Percentiles rank a stretch among this genome's conserved stretches.
Evolutionary conservation across 2,329 filamentous ascomycete genomes (phyloP).

Genomic region (Alternaria gaisen): DNA sequence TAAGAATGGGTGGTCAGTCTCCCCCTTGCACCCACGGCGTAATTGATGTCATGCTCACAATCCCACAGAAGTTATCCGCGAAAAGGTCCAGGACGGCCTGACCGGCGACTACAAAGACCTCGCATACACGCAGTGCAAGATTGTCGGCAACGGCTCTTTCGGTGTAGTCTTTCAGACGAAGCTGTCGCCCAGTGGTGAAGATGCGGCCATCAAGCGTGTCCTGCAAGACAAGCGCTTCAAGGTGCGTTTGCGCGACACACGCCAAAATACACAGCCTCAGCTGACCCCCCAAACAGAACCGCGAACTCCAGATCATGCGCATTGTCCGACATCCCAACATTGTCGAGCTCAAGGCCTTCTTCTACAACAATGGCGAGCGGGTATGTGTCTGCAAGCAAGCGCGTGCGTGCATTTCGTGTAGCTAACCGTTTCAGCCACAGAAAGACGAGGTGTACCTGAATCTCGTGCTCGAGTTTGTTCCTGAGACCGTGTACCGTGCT

Average conservation of each 20-base stretch:
- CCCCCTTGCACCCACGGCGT: conserved; percentile 1
- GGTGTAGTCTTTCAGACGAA: conserved; percentile 99
- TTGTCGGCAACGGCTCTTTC: conserved; percentile 98
- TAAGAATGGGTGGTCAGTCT: conserved; percentile 96
- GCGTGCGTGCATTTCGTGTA: conserved; percentile 26
- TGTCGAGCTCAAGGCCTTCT: conserved; percentile 98
- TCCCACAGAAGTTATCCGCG: conserved; percentile 86
- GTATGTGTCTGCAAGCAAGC: conserved; percentile 63
- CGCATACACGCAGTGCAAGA: conserved; percentile 99
- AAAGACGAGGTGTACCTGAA: conserved; percentile 99
- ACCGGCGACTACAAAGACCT: conserved; percentile 97
- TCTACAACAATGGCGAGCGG: conserved; percentile 98
- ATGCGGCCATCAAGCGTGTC: conserved; percentile 98
- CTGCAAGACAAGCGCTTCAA: conserved; percentile 99
- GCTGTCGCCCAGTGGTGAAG: conserved; percentile 95
- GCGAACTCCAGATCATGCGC: conserved; percentile 99
- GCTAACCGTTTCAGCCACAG: conserved; percentile 49
- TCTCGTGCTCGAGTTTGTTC: conserved; percentile 96
- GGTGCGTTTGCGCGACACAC: conserved; percentile 62
- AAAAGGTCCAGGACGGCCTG: conserved; percentile 98
- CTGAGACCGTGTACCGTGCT: conserved; percentile 96
- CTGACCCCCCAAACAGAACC: conserved; percentile 72
- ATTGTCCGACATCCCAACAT: conserved; percentile 99
- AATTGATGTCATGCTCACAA: conserved; percentile 45
- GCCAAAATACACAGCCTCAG: conserved; percentile 16